Base-by-base conservation (phyloP, 1,139 yeast genomes). In the Geotrichum fermentans region DNA sequence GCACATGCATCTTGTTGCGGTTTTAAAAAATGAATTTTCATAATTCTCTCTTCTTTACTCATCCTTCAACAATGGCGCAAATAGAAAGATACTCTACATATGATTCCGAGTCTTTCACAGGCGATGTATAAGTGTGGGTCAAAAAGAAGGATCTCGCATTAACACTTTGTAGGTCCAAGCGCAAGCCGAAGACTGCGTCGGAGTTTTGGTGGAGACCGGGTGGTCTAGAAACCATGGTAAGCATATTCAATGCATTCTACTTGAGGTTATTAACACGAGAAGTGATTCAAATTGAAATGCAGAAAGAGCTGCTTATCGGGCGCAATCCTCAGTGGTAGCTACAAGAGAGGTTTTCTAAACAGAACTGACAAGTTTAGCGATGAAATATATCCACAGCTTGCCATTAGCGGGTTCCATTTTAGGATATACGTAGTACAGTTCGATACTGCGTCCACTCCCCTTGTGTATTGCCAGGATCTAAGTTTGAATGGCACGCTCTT, bases 401-500 rank as follows among this genome's bases (percentile, higher is more conserved):
- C 70, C 2, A 63, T 76, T 1, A 77, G 81, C 0, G 61, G 66
- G 11, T 51, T 62, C 0, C 83, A 79, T 57, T 76, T 75, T 50
- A 56, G 65, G 13, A 55, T 79, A 8, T 78, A 82, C 79, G 64
- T 68, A 0, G 69, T 75, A 1, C 62, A 72, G 40, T 81, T 81
- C 58, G 84, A 80, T 57, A 69, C 70, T 0, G 63, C 66, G 4
- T 69, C 74, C 3, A 58, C 69, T 1, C 79, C 81, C 0, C 57
- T 78, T 53, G 71, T 73, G n/a, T 81, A 80, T 56, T 56, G 82
- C 17, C 72, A 72, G 52, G 85, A 80, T 56, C 52, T 63, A 1
- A 79, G 86, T 2, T 60, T 73, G 39, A 81, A 81, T 63, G 84
- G 84, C 1, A 73, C 78, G 0, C 67, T 58, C 41, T 59, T 78